Conservation (phyloP, 495 filamentous ascomycete species). For the Amorphotheca resinae region DNA sequence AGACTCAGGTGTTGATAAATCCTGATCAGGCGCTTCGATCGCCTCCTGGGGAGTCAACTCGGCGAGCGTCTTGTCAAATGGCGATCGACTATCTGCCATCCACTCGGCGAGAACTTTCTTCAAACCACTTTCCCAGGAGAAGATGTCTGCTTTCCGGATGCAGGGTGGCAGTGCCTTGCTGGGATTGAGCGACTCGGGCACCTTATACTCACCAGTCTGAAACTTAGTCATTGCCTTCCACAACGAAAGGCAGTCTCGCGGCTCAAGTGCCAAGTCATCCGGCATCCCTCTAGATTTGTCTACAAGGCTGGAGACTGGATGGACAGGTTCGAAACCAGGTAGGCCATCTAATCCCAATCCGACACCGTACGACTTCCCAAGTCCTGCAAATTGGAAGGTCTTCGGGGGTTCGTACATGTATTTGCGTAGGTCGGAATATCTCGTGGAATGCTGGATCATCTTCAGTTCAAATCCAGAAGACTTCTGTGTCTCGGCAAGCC, state of each 20-base stretch:
- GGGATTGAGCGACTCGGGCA: conserved; percentile 37
- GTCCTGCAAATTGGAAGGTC: conserved; percentile 42
- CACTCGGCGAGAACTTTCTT: conserved; percentile 45
- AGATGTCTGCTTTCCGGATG: conserved; percentile 47
- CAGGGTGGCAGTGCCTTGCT: conserved; percentile 25
- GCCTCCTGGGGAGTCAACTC: conserved; percentile 21
- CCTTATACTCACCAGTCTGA: conserved; percentile 31
- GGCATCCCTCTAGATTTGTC: conserved; percentile 46
- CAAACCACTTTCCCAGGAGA: conserved; percentile 50
- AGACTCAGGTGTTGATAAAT: conserved; percentile 2
- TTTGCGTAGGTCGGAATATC: conserved; percentile 66
- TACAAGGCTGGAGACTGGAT: conserved; percentile 51
- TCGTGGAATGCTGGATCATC: conserved; percentile 50
- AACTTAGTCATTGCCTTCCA: conserved; percentile 47
- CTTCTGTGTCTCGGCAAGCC: conserved; percentile 50
- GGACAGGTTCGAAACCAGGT: conserved; percentile 42
- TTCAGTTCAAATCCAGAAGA: conserved; percentile 40
- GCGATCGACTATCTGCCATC: conserved; percentile 47
- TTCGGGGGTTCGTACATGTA: conserved; percentile 45
- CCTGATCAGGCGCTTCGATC: background rate
- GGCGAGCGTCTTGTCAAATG: conserved; percentile 43
- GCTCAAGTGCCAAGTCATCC: conserved; percentile 54
- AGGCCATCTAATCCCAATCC: conserved; percentile 39
- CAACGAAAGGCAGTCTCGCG: conserved; percentile 53
- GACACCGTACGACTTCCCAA: conserved; percentile 32